These are phyloP conservation scores for Logfia minima DNA, from an alignment of 129 eudicot species.

Conservation along the genomic window DNA sequence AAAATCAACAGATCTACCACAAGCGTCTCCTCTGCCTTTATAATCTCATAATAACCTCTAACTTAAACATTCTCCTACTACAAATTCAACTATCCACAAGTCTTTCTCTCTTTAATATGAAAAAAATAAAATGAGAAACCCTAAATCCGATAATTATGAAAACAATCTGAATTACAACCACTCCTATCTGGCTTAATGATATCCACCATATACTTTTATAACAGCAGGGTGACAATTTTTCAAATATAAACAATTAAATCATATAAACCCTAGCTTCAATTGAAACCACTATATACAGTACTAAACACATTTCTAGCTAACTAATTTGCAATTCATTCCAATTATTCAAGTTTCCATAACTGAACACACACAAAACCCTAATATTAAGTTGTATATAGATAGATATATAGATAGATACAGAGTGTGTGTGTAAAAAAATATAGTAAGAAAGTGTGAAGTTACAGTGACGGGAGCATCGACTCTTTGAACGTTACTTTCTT, in stretches of 20 bases:
- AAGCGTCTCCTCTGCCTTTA: not conserved
- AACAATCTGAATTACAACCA: not conserved
- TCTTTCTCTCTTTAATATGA: not conserved
- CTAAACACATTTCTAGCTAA: slow-evolving; percentile 24
- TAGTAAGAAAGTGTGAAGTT: slow-evolving; percentile 20
- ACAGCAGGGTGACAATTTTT: not conserved
- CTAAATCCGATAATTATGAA: not conserved
- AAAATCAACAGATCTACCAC: not conserved
- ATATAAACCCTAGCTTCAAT: not conserved
- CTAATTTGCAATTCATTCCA: not conserved
- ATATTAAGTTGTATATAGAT: not conserved
- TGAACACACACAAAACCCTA: not conserved
- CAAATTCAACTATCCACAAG: not conserved
- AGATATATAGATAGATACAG: not conserved
- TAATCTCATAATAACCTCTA: not conserved
- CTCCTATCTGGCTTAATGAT: not conserved
- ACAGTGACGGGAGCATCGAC: slow-evolving; percentile 99
- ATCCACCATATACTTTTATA: not conserved
- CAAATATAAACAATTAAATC: not conserved
- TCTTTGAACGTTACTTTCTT: slow-evolving; percentile 95
- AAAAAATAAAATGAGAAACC: not conserved
- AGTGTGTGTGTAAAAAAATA: not conserved
- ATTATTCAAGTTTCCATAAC: not conserved
- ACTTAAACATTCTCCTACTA: slow-evolving; percentile 5
- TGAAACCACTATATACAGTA: not conserved